Base-by-base conservation (phyloP, 352 stramenopile species). In the Blastocystis sp. region DNA sequence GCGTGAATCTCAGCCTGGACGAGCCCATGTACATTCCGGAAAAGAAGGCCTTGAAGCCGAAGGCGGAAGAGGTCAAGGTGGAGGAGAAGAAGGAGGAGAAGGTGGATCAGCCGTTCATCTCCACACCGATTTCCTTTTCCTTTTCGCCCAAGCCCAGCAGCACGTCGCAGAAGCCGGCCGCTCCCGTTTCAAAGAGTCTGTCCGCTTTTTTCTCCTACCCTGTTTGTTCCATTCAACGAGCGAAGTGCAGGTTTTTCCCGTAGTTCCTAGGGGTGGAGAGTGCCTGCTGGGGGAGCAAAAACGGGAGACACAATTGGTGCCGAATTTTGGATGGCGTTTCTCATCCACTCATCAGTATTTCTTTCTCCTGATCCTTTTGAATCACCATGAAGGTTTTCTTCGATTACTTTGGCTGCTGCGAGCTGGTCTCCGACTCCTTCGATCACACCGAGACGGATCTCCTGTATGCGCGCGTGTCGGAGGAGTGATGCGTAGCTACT, bases 381-480 rank as follows among this genome's bases (percentile, higher is more conserved):
- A 56, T 84, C 38, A 77, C 41, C 19, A 88, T 88, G 78, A 76
- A 69, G 14, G 78, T 88, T 48, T 88, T 69, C 59, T 79, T 79
- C 66, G 78, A 88, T 70, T 43, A 79, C n/a, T 88, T 88, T 53
- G 78, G 78, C 59, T 79, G 67, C 64, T 88, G 78, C 41, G 78
- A 88, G 53, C 67, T 88, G 43, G 78, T 88, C 70, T 88, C 78
- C 52, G 78, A 88, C 48, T 88, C 78, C 53, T 70, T 88, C 61
- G 43, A 48, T 38, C 67, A 76, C 62, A 76, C 78, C 48, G 78
- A 88, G 40, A 79, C 64, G 1, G 62, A 88, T 71, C 78, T 88
- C 34, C 67, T 88, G 67, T 88, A 79, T 61, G 21, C 40, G 41
- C 11, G 23, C 48, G 34, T 10, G 5, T 59, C 21, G 45, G 11